A percentile compares a stretch with the other conserved stretches of the same genome.
Evolutionary conservation across 139 green algal genomes (phyloP).

Genomic region (Marvania coccoides): DNA sequence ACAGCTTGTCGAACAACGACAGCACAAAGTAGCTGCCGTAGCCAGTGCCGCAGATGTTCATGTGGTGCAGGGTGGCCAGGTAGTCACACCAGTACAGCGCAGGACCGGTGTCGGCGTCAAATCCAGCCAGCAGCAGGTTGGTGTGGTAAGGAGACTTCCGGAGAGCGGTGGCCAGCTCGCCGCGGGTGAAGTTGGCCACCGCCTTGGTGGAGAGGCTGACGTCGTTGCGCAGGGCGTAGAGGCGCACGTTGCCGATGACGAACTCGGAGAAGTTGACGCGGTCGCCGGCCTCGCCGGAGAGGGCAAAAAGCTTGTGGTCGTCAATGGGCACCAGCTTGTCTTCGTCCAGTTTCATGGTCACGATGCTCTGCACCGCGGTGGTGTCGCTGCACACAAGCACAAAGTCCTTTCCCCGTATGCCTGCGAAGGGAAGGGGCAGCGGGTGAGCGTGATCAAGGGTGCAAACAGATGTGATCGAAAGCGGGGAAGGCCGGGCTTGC

Average conservation of each 20-base stretch:
- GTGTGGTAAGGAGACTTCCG: slow-evolving; percentile 85
- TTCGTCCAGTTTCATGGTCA: slow-evolving; percentile 97
- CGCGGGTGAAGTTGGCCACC: slow-evolving; percentile 84
- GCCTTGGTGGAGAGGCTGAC: slow-evolving; percentile 76
- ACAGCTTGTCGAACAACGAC: slow-evolving; percentile 94
- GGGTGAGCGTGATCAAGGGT: not conserved
- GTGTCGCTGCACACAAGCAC: slow-evolving; percentile 93
- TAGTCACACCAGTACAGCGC: slow-evolving; percentile 98
- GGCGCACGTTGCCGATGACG: slow-evolving; percentile 84
- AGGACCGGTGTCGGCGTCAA: slow-evolving; percentile 71
- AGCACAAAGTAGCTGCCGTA: slow-evolving; percentile 95
- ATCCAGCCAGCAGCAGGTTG: slow-evolving; percentile 94
- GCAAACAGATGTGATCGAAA: not conserved
- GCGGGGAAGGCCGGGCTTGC: not conserved
- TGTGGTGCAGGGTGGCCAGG: slow-evolving; percentile 92
- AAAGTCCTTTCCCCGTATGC: slow-evolving; percentile 81
- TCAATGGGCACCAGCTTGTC: slow-evolving; percentile 68
- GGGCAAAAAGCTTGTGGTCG: slow-evolving; percentile 80
- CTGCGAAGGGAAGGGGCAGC: slow-evolving; percentile 9
- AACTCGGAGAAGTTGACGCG: slow-evolving; percentile 83
- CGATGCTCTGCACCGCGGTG: slow-evolving; percentile 77
- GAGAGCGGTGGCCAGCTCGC: slow-evolving; percentile 89
- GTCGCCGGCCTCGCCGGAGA: slow-evolving; percentile 84
- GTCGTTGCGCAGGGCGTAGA: slow-evolving; percentile 86
- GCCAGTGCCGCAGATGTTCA: slow-evolving; percentile 93